Base-by-base conservation (phyloP, 306 rosid genomes). In the Ochetophila trinervis region DNA sequence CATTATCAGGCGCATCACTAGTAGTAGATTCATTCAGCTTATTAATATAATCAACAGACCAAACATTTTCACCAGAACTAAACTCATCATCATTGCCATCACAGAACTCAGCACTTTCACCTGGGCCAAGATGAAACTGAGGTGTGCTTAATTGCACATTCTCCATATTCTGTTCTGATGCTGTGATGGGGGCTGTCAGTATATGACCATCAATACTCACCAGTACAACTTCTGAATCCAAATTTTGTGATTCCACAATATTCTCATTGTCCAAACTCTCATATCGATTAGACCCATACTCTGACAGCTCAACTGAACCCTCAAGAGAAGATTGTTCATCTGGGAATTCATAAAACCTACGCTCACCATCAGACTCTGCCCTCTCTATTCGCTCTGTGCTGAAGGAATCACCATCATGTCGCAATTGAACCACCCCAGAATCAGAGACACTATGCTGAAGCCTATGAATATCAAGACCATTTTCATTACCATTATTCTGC, bases 191-290 rank as follows among this genome's bases (percentile, higher is more conserved):
- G 32, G 97, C 99, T 7, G 76, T 90, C 77, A 94, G 73, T 61
- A 94, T 73, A 66, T 78, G 95, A 54, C 99, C 99, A 75, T 94
- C 99, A 58, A 90, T 97, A 77, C 99, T 90, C 40, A 94, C 90
- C 86, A 94, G 77, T 34, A 94, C 84, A 78, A 94, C 86, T 81
- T 83, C 99, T 0, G 97, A 88, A 71, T 73, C 81, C 4, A 78
- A 56, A 71, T 74, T 80, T 62, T 80, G 91, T 1, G 96, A 82
- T 52, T 86, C 95, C n/a, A 63, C 83, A 44, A 66, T 63, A 75
- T 67, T 78, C 14, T 81, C 91, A 40, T 79, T 76, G 64, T 85
- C 92, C 24, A 85, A 45, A 75, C 62, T 78, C 37, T 84, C 95
- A 59, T 61, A 84, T 8, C 76, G 81, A 55, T 76, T 78, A 50